These are phyloP conservation scores for Paraphoma chrysanthemicola DNA, from an alignment of 2,329 filamentous ascomycete species.

Conservation along the genomic window DNA sequence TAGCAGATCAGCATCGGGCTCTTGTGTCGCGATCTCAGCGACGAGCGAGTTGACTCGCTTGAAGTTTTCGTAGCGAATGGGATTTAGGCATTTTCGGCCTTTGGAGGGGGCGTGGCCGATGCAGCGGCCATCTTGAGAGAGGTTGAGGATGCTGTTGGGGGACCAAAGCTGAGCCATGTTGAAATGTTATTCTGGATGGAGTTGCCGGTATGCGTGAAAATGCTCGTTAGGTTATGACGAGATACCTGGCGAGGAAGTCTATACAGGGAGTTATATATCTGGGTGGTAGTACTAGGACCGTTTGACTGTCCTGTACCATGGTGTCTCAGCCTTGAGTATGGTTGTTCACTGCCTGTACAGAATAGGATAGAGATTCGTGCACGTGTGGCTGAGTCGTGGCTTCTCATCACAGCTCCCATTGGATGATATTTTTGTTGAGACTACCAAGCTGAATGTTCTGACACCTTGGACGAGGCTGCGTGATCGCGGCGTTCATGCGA, in stretches of 20 bases:
- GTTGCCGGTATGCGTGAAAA: no score
- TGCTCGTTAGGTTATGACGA: background rate
- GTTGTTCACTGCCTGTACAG: background rate
- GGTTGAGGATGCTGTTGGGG: background rate
- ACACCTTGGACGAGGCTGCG: background rate
- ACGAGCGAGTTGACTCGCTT: background rate
- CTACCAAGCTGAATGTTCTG: background rate
- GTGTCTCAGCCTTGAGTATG: background rate
- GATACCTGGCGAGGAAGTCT: background rate
- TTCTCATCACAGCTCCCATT: background rate
- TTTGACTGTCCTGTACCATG: background rate
- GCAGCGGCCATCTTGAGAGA: background rate
- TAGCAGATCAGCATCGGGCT: conserved; percentile 4
- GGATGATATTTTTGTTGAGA: background rate
- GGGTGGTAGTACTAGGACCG: background rate
- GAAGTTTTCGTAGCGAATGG: background rate
- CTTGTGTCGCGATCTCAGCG: background rate
- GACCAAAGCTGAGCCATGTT: background rate
- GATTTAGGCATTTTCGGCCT: background rate
- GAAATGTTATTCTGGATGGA: background rate
- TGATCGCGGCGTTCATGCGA: background rate
- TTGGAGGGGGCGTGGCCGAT: conserved; percentile 3
- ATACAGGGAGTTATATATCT: background rate
- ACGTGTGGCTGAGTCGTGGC: background rate
- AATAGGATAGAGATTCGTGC: background rate